Base-by-base conservation (phyloP, 345 rosid genomes). In the Aquilaria malaccensis region DNA sequence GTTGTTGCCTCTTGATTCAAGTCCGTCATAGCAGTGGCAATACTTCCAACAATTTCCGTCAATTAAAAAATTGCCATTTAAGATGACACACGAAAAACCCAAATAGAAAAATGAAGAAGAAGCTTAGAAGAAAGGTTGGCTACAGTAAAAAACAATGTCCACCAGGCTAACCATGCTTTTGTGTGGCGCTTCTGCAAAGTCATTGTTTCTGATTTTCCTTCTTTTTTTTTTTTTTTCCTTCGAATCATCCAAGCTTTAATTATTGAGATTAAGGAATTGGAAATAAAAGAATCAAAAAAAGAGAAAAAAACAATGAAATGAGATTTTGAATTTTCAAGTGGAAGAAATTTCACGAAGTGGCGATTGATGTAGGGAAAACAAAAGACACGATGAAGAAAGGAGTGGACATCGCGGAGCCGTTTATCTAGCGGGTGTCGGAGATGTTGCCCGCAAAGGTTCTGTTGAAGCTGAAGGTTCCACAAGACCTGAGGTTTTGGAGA, bases 31-130 rank as follows among this genome's bases (percentile, higher is more conserved):
- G 52, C 29, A 30, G 69, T 55, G 22, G 50, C 51, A 64, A 45
- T 13, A 45, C 47, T 45, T 30, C 65, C 60, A 45, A 33, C 13
- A 55, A 55, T 47, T 60, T 64, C 67, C 49, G 41, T 66, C 56
- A 32, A 62, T 67, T 43, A 62, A 41, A 67, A 48, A 30, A 68
- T 49, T 63, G 76, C 72, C 84, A 79, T 74, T 55, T 30, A 60
- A 64, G 30, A 59, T 22, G 22, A 9, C 43, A 37, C 43, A 5
- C 6, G 43, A 37, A 37, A 37, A 37, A 5, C 7, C 43, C 7
- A 37, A 37, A 37, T 37, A 22, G 22, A 22, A 22, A 22, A 22
- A 22, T 22, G 22, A 22, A 22, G 1, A 22, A 22, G 22, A 22
- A 22, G 22, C 22, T 22, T 22, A 22, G 22, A 5, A 37, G 43